These are phyloP conservation scores for Penicillium sp. DNA, from an alignment of 2,329 filamentous ascomycete species.

Conservation along the genomic window DNA sequence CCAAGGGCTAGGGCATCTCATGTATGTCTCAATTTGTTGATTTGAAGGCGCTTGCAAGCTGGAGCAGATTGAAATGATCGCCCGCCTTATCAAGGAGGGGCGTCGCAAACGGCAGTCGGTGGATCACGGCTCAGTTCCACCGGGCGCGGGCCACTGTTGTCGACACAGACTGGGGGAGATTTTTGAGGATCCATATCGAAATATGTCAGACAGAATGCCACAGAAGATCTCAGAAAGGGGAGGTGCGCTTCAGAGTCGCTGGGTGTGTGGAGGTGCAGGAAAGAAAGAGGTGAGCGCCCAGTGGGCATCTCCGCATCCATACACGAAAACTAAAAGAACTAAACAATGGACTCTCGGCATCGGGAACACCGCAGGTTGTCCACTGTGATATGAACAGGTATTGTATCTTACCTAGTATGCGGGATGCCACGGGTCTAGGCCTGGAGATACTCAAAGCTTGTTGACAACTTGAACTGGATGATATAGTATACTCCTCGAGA, in stretches of 20 bases:
- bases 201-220: background rate
- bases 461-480: background rate
- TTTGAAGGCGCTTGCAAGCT: background rate
- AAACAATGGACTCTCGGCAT: background rate
- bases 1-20: background rate
- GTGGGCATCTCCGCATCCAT: slow-evolving; percentile 3
- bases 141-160: background rate
- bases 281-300: background rate
- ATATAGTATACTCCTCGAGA: too few relatives aligned
- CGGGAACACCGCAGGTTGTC: background rate
- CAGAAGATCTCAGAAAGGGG: background rate
- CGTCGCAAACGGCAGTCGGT: slow-evolving; percentile 14
- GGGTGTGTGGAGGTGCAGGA: background rate
- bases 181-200: background rate
- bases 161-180: background rate
- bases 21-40: background rate
- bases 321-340: background rate
- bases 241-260: background rate
- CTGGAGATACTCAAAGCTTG: background rate
- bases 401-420: background rate
- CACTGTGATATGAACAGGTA: background rate
- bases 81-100: slow-evolving; percentile 7
- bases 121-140: slow-evolving; percentile 1
- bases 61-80: slow-evolving; percentile 1
- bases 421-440: background rate